These are phyloP conservation scores for Akanthomyces dipterigenus DNA, from an alignment of 2,329 filamentous ascomycete species.

Conservation along the genomic window DNA sequence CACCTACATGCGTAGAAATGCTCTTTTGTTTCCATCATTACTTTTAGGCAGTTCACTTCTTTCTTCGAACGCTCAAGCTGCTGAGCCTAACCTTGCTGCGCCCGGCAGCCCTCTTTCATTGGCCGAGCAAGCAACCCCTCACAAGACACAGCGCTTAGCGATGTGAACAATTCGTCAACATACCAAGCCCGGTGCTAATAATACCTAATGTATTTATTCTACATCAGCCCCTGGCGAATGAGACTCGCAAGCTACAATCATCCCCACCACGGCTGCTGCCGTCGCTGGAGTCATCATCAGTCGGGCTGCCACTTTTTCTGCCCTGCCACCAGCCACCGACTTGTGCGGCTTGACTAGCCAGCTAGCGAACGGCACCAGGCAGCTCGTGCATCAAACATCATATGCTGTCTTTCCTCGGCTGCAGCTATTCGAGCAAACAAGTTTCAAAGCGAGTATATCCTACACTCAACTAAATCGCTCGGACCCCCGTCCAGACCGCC, in stretches of 20 bases:
- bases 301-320: slow-evolving; percentile 12
- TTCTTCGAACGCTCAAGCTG: too few relatives aligned
- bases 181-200: background rate
- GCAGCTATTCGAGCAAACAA: background rate
- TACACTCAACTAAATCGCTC: background rate
- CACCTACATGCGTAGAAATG: too few relatives aligned
- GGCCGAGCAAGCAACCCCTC: background rate
- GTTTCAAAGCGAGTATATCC: background rate
- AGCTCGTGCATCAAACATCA: slow-evolving; percentile 4
- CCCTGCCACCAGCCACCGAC: slow-evolving; percentile 11
- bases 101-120: too few relatives aligned
- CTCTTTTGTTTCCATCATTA: too few relatives aligned
- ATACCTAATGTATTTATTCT: background rate
- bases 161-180: background rate
- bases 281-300: slow-evolving; percentile 11
- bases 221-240: background rate
- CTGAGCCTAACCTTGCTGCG: too few relatives aligned
- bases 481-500: background rate
- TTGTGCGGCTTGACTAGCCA: background rate
- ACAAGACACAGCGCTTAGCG: background rate
- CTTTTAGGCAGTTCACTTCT: too few relatives aligned
- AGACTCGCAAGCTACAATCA: background rate
- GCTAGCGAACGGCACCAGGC: background rate
- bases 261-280: slow-evolving; percentile 11
- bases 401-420: background rate